These are phyloP conservation scores for Neocucurbitaria cava DNA, from an alignment of 2,329 filamentous ascomycete species.

Conservation along the genomic window DNA sequence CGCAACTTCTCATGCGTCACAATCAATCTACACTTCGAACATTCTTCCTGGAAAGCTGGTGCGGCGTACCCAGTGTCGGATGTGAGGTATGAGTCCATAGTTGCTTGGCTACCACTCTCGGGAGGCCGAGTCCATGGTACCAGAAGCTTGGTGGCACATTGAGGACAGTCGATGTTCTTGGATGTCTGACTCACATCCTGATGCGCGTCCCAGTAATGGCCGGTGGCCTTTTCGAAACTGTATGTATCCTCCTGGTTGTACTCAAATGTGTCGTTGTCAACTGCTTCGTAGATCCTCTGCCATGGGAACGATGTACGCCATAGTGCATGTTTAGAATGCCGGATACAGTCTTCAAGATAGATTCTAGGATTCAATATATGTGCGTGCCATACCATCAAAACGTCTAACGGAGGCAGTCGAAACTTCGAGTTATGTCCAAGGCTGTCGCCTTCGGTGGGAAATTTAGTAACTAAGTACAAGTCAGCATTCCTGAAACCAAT, in stretches of 20 bases:
- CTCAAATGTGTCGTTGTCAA: conserved; percentile 64
- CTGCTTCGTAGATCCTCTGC: conserved; percentile 51
- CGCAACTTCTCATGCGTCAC: conserved; percentile 67
- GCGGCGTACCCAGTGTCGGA: conserved; percentile 68
- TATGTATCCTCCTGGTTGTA: conserved; percentile 53
- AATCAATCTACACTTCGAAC: conserved; percentile 57
- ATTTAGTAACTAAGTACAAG: conserved; percentile 1
- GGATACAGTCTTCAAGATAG: conserved; percentile 77
- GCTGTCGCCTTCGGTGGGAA: conserved; percentile 7
- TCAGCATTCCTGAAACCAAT: not conserved
- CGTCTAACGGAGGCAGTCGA: conserved; percentile 58
- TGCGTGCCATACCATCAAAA: conserved; percentile 80
- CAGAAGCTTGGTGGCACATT: conserved; percentile 53
- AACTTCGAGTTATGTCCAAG: conserved; percentile 1
- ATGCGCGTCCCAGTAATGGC: conserved; percentile 65
- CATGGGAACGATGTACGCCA: conserved; percentile 74
- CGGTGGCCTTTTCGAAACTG: conserved; percentile 58
- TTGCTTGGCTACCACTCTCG: not conserved
- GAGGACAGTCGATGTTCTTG: conserved; percentile 64
- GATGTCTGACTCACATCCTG: conserved; percentile 57
- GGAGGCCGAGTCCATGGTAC: conserved; percentile 67
- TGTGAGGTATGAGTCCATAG: conserved; percentile 43
- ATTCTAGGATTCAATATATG: conserved; percentile 78
- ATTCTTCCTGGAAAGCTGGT: conserved; percentile 59
- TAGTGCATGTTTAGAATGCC: conserved; percentile 60